phyloP scores from a whole-genome alignment of 2,329 filamentous ascomycete genomes.

The Fusarium buharicum region DNA sequence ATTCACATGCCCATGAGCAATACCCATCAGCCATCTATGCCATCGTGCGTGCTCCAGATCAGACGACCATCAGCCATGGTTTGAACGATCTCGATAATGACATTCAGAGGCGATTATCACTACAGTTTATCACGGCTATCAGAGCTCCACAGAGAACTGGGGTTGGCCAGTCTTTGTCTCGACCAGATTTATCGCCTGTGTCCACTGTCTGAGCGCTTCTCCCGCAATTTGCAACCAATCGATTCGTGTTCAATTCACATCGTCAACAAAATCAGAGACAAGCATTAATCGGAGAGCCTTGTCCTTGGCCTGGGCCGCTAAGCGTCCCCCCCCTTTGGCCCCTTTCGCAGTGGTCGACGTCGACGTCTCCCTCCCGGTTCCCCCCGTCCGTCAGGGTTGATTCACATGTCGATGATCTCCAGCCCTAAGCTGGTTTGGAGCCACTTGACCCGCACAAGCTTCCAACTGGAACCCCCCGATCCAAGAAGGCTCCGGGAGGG shows the following conservation, averaged over 20 bases:
- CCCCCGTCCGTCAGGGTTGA: conserved; percentile 35
- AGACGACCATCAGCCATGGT: conserved; percentile 5
- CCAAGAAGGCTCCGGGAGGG: conserved; percentile 17
- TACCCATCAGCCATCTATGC: conserved; percentile 15
- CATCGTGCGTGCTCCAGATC: conserved; percentile 14
- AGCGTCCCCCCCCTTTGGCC: conserved; percentile 14
- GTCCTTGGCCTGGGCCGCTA: conserved; percentile 19
- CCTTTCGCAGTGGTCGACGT: conserved; percentile 25
- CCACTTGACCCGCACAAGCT: conserved; percentile 39
- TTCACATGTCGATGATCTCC: conserved; percentile 48
- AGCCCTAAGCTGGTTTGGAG: conserved; percentile 38
- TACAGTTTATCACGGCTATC: conserved; percentile 4
- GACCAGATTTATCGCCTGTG: conserved; percentile 35
- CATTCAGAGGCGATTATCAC: conserved; percentile 3
- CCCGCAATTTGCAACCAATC: conserved; percentile 26
- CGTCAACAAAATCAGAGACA: conserved; percentile 33
- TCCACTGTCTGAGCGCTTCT: conserved; percentile 21
- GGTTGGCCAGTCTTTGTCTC: conserved; percentile 18
- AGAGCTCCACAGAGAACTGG: conserved; percentile 27
- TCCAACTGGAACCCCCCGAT: conserved; percentile 36
- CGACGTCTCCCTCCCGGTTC: conserved; percentile 39
- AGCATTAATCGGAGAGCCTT: conserved; percentile 13
- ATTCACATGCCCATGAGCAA: conserved; percentile 29
- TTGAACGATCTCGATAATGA: conserved; percentile 1
- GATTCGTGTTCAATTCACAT: conserved; percentile 34